Evolutionary conservation across 305 asterid genomes (phyloP).

Genomic region (Fraxinus sp.): DNA sequence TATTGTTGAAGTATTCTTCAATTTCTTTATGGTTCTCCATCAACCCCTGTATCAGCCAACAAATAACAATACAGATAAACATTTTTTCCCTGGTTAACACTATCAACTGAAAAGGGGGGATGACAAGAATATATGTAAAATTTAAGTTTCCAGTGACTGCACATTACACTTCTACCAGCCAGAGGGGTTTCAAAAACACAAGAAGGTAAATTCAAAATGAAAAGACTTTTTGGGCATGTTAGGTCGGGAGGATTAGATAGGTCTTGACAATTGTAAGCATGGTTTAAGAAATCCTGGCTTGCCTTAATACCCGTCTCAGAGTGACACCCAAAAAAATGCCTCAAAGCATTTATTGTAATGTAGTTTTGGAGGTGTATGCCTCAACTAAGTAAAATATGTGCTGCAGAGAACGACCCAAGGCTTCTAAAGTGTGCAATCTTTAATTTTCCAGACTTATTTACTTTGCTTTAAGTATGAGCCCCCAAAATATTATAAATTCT

Average conservation of each 20-base stretch:
- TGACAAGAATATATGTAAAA: not conserved
- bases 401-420: not conserved
- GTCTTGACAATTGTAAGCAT: not conserved
- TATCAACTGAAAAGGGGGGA: not conserved
- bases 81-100: not conserved
- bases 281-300: not conserved
- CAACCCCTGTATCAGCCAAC: constrained; percentile 55
- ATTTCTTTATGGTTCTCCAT: constrained; percentile 68
- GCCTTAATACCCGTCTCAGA: not conserved
- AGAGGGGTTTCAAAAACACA: not conserved
- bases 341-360: not conserved
- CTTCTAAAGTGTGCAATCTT: not conserved
- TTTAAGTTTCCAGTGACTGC: not conserved
- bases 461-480: not conserved
- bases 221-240: not conserved
- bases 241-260: not conserved
- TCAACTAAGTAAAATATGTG: not conserved
- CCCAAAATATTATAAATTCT: not conserved
- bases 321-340: not conserved
- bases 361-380: not conserved
- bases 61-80: constrained; percentile 10
- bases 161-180: not conserved
- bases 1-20: constrained; percentile 62
- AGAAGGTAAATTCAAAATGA: not conserved
- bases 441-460: not conserved